Conservation (phyloP, 805 yeast genomes). For the Cyberlindnera misumaiensis region DNA sequence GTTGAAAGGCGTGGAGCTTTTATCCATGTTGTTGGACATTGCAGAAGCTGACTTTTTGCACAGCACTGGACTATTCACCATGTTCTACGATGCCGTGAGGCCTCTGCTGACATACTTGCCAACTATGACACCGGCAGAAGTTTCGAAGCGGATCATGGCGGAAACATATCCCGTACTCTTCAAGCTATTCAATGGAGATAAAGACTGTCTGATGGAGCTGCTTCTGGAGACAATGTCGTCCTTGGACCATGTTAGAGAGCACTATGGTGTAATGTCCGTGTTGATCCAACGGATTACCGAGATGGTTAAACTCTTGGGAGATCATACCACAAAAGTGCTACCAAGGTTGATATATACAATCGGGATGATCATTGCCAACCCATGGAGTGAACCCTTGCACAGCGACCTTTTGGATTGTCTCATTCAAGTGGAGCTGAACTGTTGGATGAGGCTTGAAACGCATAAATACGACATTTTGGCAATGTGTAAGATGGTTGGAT, state of each 20-base stretch:
- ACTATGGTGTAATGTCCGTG: constrained; percentile 8
- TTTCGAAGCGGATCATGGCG: constrained; percentile 11
- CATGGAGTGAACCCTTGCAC: constrained; percentile 16
- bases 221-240: constrained; percentile 16
- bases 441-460: constrained; percentile 18
- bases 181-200: constrained; percentile 7
- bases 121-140: constrained; percentile 14
- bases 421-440: constrained; percentile 9
- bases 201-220: constrained; percentile 7
- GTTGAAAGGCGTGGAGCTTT: constrained; percentile 16
- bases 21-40: constrained; percentile 10
- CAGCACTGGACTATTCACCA: constrained; percentile 13
- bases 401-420: constrained; percentile 8
- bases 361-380: constrained; percentile 18
- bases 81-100: constrained; percentile 17
- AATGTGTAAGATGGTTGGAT: constrained; percentile 13
- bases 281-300: constrained; percentile 6
- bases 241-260: constrained; percentile 16
- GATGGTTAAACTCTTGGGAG: constrained; percentile 7
- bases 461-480: constrained; percentile 19
- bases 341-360: constrained; percentile 19
- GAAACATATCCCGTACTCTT: constrained; percentile 15
- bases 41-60: constrained; percentile 13
- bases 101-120: constrained; percentile 23
- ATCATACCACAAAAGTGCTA: constrained; percentile 7